phyloP scores from a whole-genome alignment of 73 alveolate species.

The Halteria grandinella region DNA sequence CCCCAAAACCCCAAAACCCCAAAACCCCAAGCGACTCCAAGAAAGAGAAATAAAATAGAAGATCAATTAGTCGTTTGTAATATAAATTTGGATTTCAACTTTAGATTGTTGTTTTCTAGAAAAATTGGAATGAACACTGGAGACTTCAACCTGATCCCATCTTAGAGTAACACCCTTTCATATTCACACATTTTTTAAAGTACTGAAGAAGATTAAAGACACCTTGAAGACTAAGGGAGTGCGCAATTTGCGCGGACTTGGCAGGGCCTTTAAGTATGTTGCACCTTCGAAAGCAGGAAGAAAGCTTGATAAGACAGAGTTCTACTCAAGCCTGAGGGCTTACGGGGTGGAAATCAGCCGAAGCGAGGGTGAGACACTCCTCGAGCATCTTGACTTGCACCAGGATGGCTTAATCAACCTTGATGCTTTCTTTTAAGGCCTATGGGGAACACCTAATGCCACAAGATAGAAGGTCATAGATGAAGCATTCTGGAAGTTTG shows the following conservation, averaged over 20 bases:
- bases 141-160: no score
- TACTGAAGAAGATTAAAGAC: slow-evolving; percentile 7
- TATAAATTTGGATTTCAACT: no score
- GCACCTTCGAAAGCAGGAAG: slow-evolving; percentile 70
- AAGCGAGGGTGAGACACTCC: slow-evolving; percentile 74
- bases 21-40: no score
- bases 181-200: no score
- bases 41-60: no score
- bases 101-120: no score
- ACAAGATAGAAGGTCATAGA: slow-evolving; percentile 73
- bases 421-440: slow-evolving; percentile 69
- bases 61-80: no score
- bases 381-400: slow-evolving; percentile 71
- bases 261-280: slow-evolving; percentile 54
- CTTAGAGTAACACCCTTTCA: no score
- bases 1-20: no score
- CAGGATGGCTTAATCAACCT: slow-evolving; percentile 74
- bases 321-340: slow-evolving; percentile 61
- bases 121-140: no score
- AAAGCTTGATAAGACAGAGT: slow-evolving; percentile 71
- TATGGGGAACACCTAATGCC: slow-evolving; percentile 74
- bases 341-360: slow-evolving; percentile 70
- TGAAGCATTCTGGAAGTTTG: slow-evolving; percentile 70
- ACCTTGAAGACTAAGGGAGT: slow-evolving; percentile 57
- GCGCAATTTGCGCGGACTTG: slow-evolving; percentile 53